A percentile compares a stretch with the other conserved stretches of the same genome.
Evolutionary conservation across 2,329 filamentous ascomycete genomes (phyloP).

Genomic region (Fusarium sp.): DNA sequence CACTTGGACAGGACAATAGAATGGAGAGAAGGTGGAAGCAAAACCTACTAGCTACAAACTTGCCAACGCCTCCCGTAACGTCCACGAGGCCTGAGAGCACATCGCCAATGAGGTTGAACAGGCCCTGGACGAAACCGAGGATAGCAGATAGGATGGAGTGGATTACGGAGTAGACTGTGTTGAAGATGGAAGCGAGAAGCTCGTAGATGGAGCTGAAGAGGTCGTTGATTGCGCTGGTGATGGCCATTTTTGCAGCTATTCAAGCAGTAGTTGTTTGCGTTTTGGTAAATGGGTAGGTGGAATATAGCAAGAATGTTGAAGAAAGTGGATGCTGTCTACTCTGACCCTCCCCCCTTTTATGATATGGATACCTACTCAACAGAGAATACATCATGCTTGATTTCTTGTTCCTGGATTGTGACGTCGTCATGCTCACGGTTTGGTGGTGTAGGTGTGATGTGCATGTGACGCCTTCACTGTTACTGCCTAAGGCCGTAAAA

Average conservation of each 20-base stretch:
- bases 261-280: neutral
- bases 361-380: neutral
- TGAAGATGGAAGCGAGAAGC: slow-evolving; percentile 51
- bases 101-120: slow-evolving; percentile 50
- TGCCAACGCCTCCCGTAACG: slow-evolving; percentile 51
- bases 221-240: slow-evolving; percentile 50
- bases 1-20: no score
- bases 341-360: slow-evolving; percentile 9
- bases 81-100: slow-evolving; percentile 50
- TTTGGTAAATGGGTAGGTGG: neutral
- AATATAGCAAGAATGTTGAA: neutral
- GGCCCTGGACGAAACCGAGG: slow-evolving; percentile 49
- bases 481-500: no score
- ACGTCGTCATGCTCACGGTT: slow-evolving; percentile 43
- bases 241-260: slow-evolving; percentile 44
- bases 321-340: neutral
- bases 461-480: no score
- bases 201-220: slow-evolving; percentile 55
- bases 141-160: slow-evolving; percentile 48
- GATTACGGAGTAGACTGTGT: slow-evolving; percentile 48
- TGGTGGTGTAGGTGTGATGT: slow-evolving; percentile 18
- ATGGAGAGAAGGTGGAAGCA: neutral
- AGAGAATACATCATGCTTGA: neutral
- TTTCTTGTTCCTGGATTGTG: slow-evolving; percentile 35
- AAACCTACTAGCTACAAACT: slow-evolving; percentile 51